Base-by-base conservation (phyloP, 805 yeast species). In the Sporopachydermia quercuum region DNA sequence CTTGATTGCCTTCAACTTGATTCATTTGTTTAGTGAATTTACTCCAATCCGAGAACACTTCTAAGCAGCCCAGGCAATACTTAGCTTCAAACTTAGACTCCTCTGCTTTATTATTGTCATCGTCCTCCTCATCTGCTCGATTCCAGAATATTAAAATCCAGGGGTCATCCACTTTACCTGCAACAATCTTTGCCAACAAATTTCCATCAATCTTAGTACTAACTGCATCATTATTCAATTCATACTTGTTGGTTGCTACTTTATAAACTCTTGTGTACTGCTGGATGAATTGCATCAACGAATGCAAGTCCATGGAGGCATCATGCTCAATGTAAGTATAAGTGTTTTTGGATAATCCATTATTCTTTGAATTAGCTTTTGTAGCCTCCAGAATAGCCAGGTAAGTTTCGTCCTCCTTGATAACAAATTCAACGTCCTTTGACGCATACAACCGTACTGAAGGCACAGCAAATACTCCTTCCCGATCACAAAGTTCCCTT, bases 401-500 rank as follows among this genome's bases (percentile, higher is more conserved):
- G n/a, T n/a, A n/a, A n/a, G n/a, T n/a, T n/a, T n/a, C n/a, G n/a
- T n/a, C n/a, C 30, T 23, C 30, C 30, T n/a, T 8, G n/a, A 23
- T 23, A 8, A 23, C 30, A 23, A 8, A 23, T 23, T 23, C 30
- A 8, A 23, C 30, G 8, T 23, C 30, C n/a, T 23, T 23, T 8
- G 30, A 8, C 30, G 30, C 30, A 23, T 23, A 23, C 8, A 23
- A n/a, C 30, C 30, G 30, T 8, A 23, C 30, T 8, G n/a, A n/a
- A 8, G 30, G 30, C n/a, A 23, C 30, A 23, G 30, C 8, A 23
- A 8, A 8, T 8, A 23, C 30, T 8, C 30, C 30, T 23, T 23
- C 30, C n/a, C 30, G 30, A n/a, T 23, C 30, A 23, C 69, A 63
- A 6, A 58, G 45, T 18, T 47, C 41, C 15, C 42, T 35, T 35